phyloP scores from a whole-genome alignment of 2,329 filamentous ascomycete genomes.

The Diatrype stigma region DNA sequence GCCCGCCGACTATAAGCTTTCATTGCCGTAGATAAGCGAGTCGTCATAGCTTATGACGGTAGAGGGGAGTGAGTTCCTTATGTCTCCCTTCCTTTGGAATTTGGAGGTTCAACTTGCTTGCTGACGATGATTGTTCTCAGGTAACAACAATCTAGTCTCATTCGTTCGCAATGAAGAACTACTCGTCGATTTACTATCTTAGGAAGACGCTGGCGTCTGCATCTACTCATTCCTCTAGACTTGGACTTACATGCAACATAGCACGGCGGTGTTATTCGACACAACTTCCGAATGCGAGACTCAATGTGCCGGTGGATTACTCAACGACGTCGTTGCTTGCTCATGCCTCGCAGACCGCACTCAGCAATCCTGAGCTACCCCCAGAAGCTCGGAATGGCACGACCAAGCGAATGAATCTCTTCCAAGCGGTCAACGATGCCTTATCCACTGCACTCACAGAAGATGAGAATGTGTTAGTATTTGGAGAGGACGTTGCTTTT shows the following conservation, averaged over 20 bases:
- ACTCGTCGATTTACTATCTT: slow-evolving; percentile 16
- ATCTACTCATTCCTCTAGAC: slow-evolving; percentile 3
- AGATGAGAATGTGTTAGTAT: slow-evolving; percentile 83
- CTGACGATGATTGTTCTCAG: slow-evolving; percentile 10
- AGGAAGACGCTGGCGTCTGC: slow-evolving; percentile 15
- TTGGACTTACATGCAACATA: not conserved
- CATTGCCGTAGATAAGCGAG: slow-evolving; percentile 27
- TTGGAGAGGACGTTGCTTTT: slow-evolving; percentile 96
- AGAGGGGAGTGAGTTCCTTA: slow-evolving; percentile 8
- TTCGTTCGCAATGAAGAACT: slow-evolving; percentile 18
- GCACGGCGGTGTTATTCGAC: slow-evolving; percentile 43
- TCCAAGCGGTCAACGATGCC: slow-evolving; percentile 89
- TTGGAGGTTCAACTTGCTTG: slow-evolving; percentile 4
- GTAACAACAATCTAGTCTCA: slow-evolving; percentile 1
- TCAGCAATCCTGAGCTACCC: slow-evolving; percentile 69
- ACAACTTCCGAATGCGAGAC: slow-evolving; percentile 55
- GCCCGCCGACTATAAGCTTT: not conserved
- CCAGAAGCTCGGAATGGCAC: slow-evolving; percentile 59
- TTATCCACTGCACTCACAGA: slow-evolving; percentile 75
- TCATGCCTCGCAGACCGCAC: slow-evolving; percentile 70
- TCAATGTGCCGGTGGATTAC: slow-evolving; percentile 89
- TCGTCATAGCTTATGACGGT: slow-evolving; percentile 15
- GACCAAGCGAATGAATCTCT: slow-evolving; percentile 87
- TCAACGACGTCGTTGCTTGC: slow-evolving; percentile 74
- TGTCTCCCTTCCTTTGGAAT: slow-evolving; percentile 5